These are phyloP conservation scores for Salicornia ramosissima DNA, from an alignment of 148 eudicot species.

Conservation along the genomic window DNA sequence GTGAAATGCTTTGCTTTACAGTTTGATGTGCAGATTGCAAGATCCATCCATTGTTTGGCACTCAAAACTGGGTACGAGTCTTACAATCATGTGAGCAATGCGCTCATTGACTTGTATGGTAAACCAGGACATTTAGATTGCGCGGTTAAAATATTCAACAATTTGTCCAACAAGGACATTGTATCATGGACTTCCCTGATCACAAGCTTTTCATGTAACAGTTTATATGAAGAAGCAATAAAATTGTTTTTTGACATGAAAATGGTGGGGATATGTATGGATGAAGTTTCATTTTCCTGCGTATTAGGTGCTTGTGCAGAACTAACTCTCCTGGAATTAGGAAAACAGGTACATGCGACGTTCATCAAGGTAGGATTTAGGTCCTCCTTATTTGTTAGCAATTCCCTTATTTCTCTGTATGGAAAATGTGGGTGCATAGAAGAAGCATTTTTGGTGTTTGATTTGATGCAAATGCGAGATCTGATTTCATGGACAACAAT, in stretches of 20 bases:
- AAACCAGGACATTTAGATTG: constrained; percentile 42
- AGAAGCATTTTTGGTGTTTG: constrained; percentile 51
- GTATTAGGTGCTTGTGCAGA: constrained; percentile 61
- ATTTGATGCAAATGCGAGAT: constrained; percentile 36
- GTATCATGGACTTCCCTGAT: constrained; percentile 75
- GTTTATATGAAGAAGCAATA: constrained; percentile 52
- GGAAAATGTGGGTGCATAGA: constrained; percentile 76
- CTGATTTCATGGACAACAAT: constrained; percentile 76
- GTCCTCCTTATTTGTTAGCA: constrained; percentile 45
- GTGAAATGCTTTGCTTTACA: constrained; percentile 50
- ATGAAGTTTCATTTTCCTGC: constrained; percentile 46
- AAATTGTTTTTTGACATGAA: constrained; percentile 52
- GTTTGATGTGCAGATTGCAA: constrained; percentile 35
- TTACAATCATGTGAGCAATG: constrained; percentile 57
- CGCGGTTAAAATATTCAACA: constrained; percentile 43
- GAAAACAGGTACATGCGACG: constrained; percentile 64
- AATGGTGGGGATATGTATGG: constrained; percentile 42
- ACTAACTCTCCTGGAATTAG: constrained; percentile 53
- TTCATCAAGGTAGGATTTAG: constrained; percentile 42
- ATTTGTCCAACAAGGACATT: constrained; percentile 46
- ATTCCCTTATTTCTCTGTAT: constrained; percentile 64
- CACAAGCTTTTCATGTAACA: constrained; percentile 48
- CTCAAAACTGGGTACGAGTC: constrained; percentile 58
- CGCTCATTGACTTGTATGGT: constrained; percentile 75
- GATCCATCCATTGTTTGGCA: constrained; percentile 54